These are phyloP conservation scores for Oryza longistaminata DNA, from an alignment of 176 grass and related monocot genomes.

Conservation along the genomic window DNA sequence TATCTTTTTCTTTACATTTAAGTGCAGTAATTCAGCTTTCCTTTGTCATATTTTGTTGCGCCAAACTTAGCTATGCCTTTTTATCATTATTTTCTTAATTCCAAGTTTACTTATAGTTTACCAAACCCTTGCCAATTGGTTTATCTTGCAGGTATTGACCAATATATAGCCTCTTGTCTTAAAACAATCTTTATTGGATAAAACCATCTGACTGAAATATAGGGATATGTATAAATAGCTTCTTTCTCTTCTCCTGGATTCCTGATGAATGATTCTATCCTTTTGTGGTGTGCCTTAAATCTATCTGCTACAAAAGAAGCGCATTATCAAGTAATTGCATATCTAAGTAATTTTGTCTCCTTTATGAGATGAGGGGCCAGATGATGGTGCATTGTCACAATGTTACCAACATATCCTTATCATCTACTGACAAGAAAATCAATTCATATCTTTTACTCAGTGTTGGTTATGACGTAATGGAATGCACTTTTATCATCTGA, in stretches of 20 bases:
- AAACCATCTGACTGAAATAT: constrained; percentile 31
- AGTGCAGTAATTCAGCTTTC: constrained; percentile 3
- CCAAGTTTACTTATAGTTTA: constrained; percentile 35
- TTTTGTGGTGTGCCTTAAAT: constrained; percentile 24
- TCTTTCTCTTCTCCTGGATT: constrained; percentile 31
- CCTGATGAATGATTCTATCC: constrained; percentile 22
- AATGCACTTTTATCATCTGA: background rate
- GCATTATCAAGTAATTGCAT: constrained; percentile 13
- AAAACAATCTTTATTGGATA: constrained; percentile 34
- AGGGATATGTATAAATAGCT: constrained; percentile 32
- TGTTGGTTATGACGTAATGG: constrained; percentile 18
- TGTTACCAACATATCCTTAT: constrained; percentile 10
- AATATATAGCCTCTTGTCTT: constrained; percentile 41
- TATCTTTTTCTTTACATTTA: background rate
- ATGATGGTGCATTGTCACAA: constrained; percentile 17
- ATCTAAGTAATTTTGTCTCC: constrained; percentile 13
- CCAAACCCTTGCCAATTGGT: constrained; percentile 38
- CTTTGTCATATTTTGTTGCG: constrained; percentile 21
- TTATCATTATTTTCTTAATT: background rate
- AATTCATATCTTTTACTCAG: constrained; percentile 18
- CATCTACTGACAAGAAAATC: constrained; percentile 15
- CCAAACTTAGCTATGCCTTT: background rate
- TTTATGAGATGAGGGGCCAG: constrained; percentile 3
- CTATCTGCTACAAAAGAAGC: constrained; percentile 26
- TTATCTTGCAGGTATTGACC: constrained; percentile 65